Evolutionary conservation across 2,329 filamentous ascomycete genomes (phyloP).

Genomic region (Arthroderma uncinatum): DNA sequence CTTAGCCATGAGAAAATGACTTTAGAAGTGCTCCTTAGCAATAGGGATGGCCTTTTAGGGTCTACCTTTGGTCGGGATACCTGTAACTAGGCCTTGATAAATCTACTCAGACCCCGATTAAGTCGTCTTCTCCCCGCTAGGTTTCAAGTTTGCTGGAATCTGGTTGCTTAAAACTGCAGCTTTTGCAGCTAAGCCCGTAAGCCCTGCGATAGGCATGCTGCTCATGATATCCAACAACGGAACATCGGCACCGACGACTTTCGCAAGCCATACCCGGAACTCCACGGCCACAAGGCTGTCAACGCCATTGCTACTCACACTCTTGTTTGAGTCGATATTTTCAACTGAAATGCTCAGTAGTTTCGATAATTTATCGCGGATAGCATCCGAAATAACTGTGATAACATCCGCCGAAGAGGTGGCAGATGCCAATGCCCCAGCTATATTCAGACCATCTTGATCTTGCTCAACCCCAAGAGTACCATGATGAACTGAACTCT

Average conservation of each 20-base stretch:
- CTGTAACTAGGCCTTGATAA: neutral
- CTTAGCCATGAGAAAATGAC: no score
- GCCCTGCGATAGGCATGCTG: conserved; percentile 7
- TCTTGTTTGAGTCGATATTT: conserved; percentile 12
- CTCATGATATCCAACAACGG: conserved; percentile 15
- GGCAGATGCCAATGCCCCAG: conserved; percentile 1
- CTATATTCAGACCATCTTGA: conserved; percentile 1
- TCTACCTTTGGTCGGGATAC: no score
- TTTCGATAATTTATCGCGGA: conserved; percentile 7
- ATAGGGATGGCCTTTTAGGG: no score
- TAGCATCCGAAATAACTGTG: conserved; percentile 6
- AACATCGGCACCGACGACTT: conserved; percentile 21
- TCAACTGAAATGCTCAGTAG: conserved; percentile 9
- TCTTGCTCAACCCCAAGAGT: neutral
- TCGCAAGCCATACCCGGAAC: conserved; percentile 21
- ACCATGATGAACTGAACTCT: neutral
- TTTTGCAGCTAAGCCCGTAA: conserved; percentile 2
- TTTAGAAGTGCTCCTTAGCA: no score
- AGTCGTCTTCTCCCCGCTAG: neutral
- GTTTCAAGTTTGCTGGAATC: conserved; percentile 3
- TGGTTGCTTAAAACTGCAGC: conserved; percentile 6
- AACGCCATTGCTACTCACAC: conserved; percentile 17
- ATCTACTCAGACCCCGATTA: neutral
- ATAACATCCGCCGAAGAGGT: neutral
- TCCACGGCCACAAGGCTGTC: conserved; percentile 25